A percentile compares a stretch with the other conserved stretches of the same genome.
Evolutionary conservation across 164 flowering plant genomes (phyloP).

Genomic region (Vitis rotundifolia): DNA sequence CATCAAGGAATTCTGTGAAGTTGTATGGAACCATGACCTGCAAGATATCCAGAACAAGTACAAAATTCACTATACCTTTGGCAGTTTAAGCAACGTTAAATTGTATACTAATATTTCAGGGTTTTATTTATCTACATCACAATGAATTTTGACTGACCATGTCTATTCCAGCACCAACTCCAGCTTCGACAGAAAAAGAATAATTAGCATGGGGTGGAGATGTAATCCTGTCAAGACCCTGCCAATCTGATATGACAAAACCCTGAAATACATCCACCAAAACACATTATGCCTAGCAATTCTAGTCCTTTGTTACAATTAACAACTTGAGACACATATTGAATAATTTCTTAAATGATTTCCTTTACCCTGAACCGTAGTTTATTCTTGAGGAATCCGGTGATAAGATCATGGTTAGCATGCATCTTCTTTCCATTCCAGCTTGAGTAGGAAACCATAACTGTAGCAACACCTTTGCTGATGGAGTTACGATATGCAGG

Average conservation of each 20-base stretch:
- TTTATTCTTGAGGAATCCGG: conserved; percentile 30
- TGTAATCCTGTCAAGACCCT: conserved; percentile 52
- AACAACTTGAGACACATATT: background rate
- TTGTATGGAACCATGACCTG: conserved; percentile 37
- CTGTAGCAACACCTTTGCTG: conserved; percentile 27
- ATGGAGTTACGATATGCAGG: conserved; percentile 29
- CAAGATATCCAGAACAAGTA: background rate
- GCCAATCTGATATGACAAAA: conserved; percentile 50
- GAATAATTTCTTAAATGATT: no score
- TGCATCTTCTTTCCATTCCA: conserved; percentile 6
- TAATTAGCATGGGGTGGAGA: conserved; percentile 43
- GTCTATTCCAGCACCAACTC: conserved; percentile 47
- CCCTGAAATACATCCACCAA: conserved; percentile 30
- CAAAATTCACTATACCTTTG: background rate
- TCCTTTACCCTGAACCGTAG: conserved; percentile 26
- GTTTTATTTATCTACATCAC: background rate
- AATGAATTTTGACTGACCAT: conserved; percentile 26
- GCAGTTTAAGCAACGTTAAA: no score
- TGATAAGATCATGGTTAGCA: conserved; percentile 21
- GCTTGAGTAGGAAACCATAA: conserved; percentile 36
- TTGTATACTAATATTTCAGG: background rate
- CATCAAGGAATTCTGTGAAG: conserved; percentile 25
- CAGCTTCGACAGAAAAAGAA: conserved; percentile 41
- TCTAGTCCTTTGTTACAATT: background rate
- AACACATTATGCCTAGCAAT: background rate